These are phyloP conservation scores for Takashimella koratensis DNA, from an alignment of 1,284 basidiomycete genomes.

Conservation along the genomic window DNA sequence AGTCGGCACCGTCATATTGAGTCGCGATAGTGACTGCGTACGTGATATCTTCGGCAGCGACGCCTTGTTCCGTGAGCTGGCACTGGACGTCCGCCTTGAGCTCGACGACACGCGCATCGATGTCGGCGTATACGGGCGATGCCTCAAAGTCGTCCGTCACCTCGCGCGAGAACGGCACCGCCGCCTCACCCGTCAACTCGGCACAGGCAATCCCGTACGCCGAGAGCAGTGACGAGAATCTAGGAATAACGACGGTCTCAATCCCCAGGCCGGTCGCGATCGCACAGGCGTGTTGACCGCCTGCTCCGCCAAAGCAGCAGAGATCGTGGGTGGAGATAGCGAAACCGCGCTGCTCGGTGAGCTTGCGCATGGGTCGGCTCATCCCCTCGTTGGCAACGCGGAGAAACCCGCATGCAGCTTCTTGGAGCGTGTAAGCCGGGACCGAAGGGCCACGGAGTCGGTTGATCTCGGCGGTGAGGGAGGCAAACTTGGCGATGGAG, in stretches of 20 bases:
- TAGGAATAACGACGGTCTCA: slow-evolving; percentile 76
- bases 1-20: slow-evolving; percentile 60
- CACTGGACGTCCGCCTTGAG: slow-evolving; percentile 20
- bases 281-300: slow-evolving; percentile 87
- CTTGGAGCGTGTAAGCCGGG: slow-evolving; percentile 65
- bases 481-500: slow-evolving; percentile 61
- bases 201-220: slow-evolving; percentile 86
- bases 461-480: slow-evolving; percentile 57
- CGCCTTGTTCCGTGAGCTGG: slow-evolving; percentile 46
- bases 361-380: slow-evolving; percentile 84
- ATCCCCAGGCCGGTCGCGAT: slow-evolving; percentile 71
- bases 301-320: slow-evolving; percentile 85
- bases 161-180: slow-evolving; percentile 50
- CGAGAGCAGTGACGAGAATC: slow-evolving; percentile 79
- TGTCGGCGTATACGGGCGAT: slow-evolving; percentile 5
- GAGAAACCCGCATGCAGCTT: slow-evolving; percentile 75
- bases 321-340: slow-evolving; percentile 78
- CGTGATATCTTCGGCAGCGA: slow-evolving; percentile 33
- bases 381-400: slow-evolving; percentile 93
- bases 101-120: slow-evolving; percentile 11
- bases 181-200: slow-evolving; percentile 83
- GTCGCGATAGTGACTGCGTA: slow-evolving; percentile 40
- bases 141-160: slow-evolving; percentile 30
- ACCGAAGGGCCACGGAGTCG: slow-evolving; percentile 60
- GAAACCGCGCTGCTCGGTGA: slow-evolving; percentile 87